Conservation (phyloP, 2,329 filamentous ascomycete genomes). For the Aspergillus neotritici region DNA sequence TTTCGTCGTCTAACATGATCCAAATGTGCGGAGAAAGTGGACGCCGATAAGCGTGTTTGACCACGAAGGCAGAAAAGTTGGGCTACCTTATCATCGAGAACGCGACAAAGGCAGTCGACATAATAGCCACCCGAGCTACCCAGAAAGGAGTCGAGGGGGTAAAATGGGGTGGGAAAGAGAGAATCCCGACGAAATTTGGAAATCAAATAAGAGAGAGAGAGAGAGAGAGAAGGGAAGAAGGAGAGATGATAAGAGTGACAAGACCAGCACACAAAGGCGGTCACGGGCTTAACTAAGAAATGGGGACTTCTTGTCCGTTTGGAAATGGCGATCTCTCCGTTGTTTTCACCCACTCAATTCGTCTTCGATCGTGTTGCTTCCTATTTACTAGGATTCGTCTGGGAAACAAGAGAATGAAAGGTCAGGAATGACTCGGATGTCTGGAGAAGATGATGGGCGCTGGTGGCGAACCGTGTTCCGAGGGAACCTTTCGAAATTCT, state of each 20-base stretch:
- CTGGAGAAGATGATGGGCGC: constrained; percentile 2
- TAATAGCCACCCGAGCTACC: constrained; percentile 24
- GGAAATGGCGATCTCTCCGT: too few relatives aligned
- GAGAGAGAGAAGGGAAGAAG: constrained; percentile 1
- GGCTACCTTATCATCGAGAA: constrained; percentile 11
- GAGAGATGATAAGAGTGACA: constrained; percentile 5
- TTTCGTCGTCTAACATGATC: constrained; percentile 30
- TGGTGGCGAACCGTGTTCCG: background rate
- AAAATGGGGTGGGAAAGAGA: too few relatives aligned
- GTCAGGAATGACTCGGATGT: background rate
- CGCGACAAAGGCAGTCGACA: constrained; percentile 15
- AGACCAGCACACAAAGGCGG: constrained; percentile 2
- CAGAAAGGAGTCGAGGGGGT: constrained; percentile 2
- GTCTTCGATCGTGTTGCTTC: background rate
- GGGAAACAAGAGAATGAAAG: background rate
- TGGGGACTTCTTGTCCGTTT: background rate
- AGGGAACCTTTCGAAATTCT: too few relatives aligned
- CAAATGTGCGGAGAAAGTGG: background rate
- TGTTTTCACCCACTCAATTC: background rate
- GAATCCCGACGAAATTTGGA: background rate
- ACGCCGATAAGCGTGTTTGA: constrained; percentile 17
- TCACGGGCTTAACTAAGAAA: background rate
- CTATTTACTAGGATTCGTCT: background rate
- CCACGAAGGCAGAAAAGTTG: constrained; percentile 10
- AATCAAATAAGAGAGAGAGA: constrained; percentile 2